Evolutionary conservation across 208 protist species (phyloP), one percentile per base, ranked within the genome.

Genomic region (Trypanosoma rangeli): DNA sequence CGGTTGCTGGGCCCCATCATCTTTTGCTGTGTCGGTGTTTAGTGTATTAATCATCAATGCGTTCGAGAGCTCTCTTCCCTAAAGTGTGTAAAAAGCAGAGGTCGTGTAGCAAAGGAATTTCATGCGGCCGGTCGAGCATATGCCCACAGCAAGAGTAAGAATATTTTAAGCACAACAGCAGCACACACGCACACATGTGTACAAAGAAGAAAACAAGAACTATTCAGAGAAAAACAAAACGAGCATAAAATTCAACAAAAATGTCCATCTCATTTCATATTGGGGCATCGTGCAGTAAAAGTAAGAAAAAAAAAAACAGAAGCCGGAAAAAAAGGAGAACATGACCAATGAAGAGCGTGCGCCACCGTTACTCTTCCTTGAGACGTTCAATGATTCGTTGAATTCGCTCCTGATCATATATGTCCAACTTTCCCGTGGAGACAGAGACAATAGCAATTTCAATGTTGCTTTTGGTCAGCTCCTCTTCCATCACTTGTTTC

Each of bases 401-500:
- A 49, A 99, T 89, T 68, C 89, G 73, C 28, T 83, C 91, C n/a
- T 86, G 86, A 22, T 67, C 77, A 82, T 98, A 97, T 37, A 98
- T 92, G 54, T 93, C 80, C 69, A 97, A 89, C 70, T 94, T 96
- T 9, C 85, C 83, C 7, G 81, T 85, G 57, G 85, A 83, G 15
- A 77, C 84, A 28, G 81, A 73, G 7, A 99, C 84, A 13, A 96
- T 79, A 5, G 96, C 98, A 18, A 99, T 83, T 78, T 99, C 98
- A 44, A 99, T 91, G 77, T 99, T 99, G 48, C 85, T 97, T 44
- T 89, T 86, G 44, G 89, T 98, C 22, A 99, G 70, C 73, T 98
- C 97, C 65, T 99, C 98, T 78, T 99, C 98, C 98, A 99, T 99
- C 9, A 99, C 98, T 77, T 99, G 95, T 81, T 99, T 99, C 37